Evolutionary conservation across 345 rosid genomes (phyloP), one percentile per base, ranked within the genome.

Genomic region (Clausena lansium): DNA sequence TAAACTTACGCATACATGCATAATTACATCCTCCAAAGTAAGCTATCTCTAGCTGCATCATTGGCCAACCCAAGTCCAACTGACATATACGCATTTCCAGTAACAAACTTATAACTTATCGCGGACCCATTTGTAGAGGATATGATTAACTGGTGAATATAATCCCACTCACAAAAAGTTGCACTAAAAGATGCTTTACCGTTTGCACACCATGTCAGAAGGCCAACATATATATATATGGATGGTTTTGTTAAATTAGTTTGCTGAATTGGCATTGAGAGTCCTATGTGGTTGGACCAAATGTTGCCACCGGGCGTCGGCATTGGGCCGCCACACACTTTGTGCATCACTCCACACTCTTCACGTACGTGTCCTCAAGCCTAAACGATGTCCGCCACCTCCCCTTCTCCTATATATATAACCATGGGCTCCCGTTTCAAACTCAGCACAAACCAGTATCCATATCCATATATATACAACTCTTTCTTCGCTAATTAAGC

Each of bases 331-430:
- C 25, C 79, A 78, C 77, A 47, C 14, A 7, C 78, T 33, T 32
- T 5, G 35, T 32, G 77, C 74, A 38, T 38, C 17, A 32, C n/a
- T 17, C 70, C 84, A 78, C 79, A 24, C 71, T 70, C 78, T 35
- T 61, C 82, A 57, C 76, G 70, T 78, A 13, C 79, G 62, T 58
- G 30, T 72, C 60, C 79, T 58, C 76, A 65, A 63, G 81, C 30
- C 74, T 6, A 75, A 41, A 22, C 35, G 45, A 68, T 72, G 71
- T 33, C 76, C 32, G 4, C 70, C 65, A n/a, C 77, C 30, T 72
- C 33, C 33, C 63, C 38, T 67, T 7, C 50, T 64, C 11, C n/a
- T 64, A 39, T 64, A 39, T 74, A 70, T 82, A 77, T 5, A 19
- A 14, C 27, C 70, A 9, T 32, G n/a, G n/a, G n/a, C n/a, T 25